These are phyloP conservation scores for Globisporangium echinulatum DNA, from an alignment of 352 stramenopile genomes.

Conservation along the genomic window DNA sequence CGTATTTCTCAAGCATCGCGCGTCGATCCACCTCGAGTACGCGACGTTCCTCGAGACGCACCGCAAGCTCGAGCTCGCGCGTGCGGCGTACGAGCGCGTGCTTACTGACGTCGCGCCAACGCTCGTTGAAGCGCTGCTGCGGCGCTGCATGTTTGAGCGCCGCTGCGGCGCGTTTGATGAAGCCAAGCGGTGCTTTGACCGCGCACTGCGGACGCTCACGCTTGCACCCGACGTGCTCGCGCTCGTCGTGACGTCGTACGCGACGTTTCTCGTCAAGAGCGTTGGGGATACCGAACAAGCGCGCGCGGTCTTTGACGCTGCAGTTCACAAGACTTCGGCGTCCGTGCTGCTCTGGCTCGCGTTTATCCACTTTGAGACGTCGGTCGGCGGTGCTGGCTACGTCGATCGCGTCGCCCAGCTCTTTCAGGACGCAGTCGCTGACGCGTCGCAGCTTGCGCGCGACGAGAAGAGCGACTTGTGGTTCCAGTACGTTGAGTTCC, in stretches of 20 bases:
- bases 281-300: constrained; percentile 30
- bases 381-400: constrained; percentile 20
- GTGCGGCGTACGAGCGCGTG: constrained; percentile 50
- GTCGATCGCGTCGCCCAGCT: constrained; percentile 34
- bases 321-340: constrained; percentile 29
- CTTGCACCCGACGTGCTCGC: constrained; percentile 36
- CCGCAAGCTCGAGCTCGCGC: constrained; percentile 39
- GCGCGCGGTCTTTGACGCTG: constrained; percentile 36
- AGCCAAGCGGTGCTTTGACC: constrained; percentile 48
- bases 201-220: constrained; percentile 34
- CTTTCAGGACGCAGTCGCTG: constrained; percentile 42
- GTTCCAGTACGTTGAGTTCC: constrained; percentile 74
- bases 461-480: constrained; percentile 79
- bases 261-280: constrained; percentile 47
- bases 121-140: constrained; percentile 59
- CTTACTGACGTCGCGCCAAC: constrained; percentile 45
- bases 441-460: constrained; percentile 43
- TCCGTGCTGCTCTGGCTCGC: constrained; percentile 61
- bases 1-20: constrained; percentile 70
- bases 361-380: constrained; percentile 68
- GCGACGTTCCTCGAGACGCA: constrained; percentile 62
- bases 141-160: constrained; percentile 67
- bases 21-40: constrained; percentile 70
- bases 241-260: constrained; percentile 52
- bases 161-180: constrained; percentile 44